Conservation (phyloP, 805 yeast genomes). For the Cyberlindnera suaveolens region DNA sequence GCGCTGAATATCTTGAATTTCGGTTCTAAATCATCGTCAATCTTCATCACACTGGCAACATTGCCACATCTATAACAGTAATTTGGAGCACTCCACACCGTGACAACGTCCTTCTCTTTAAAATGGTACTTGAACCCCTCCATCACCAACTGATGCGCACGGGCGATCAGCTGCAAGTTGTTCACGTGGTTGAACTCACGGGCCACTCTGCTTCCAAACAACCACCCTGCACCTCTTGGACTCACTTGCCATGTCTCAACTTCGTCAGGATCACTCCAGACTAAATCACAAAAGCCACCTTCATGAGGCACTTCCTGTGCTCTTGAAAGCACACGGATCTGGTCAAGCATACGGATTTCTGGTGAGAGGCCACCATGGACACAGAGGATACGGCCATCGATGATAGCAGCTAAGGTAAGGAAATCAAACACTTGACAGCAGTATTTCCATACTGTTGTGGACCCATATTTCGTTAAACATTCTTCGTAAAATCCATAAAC, state of each 20-base stretch:
- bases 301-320: slow-evolving; percentile 99
- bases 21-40: slow-evolving; percentile 80
- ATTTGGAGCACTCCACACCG: slow-evolving; percentile 98
- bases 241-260: slow-evolving; percentile 98
- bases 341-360: slow-evolving; percentile 95
- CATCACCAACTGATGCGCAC: slow-evolving; percentile 98
- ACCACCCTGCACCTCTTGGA: slow-evolving; percentile 98
- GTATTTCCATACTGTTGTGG: slow-evolving; percentile 92
- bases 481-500: slow-evolving; percentile 98
- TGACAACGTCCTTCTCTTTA: slow-evolving; percentile 84
- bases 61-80: slow-evolving; percentile 97
- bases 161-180: slow-evolving; percentile 78
- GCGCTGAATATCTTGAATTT: slow-evolving; percentile 92
- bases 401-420: slow-evolving; percentile 88
- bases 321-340: slow-evolving; percentile 85
- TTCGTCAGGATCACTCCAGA: slow-evolving; percentile 98
- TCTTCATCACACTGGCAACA: slow-evolving; percentile 97
- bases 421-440: slow-evolving; percentile 96
- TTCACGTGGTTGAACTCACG: slow-evolving; percentile 95
- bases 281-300: slow-evolving; percentile 96
- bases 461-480: slow-evolving; percentile 75
- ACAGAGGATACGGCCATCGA: slow-evolving; percentile 90
- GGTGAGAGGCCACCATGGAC: slow-evolving; percentile 98
- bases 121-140: slow-evolving; percentile 97
- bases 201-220: slow-evolving; percentile 90